phyloP scores from a whole-genome alignment of 768 basidiomycete species.

The Xerocomellus chrysenteron region DNA sequence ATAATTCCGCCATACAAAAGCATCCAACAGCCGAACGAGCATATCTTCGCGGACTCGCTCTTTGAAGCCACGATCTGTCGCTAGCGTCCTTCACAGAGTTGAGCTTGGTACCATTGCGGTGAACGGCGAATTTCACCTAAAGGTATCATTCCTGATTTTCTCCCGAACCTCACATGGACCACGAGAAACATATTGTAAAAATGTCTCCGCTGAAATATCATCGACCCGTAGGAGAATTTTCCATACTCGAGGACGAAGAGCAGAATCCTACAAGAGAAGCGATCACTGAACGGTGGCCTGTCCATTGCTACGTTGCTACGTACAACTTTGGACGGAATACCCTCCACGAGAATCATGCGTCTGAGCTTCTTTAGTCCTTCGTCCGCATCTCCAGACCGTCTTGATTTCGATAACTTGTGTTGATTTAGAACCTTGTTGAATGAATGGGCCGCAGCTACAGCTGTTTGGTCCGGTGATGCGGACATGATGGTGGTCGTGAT shows the following conservation, averaged over 20 bases:
- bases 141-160: conserved; percentile 96
- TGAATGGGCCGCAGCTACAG: conserved; percentile 56
- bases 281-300: conserved; percentile 1
- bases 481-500: conserved; percentile 19
- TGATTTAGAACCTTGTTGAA: conserved; percentile 81
- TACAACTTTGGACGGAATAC: conserved; percentile 78
- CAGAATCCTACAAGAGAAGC: conserved; percentile 55
- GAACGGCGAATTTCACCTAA: conserved; percentile 55
- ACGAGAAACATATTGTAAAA: conserved; percentile 73
- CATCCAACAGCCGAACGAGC: conserved; percentile 94
- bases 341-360: conserved; percentile 86
- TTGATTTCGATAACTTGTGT: conserved; percentile 65
- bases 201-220: conserved; percentile 72
- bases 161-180: conserved; percentile 87
- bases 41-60: conserved; percentile 96
- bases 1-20: conserved; percentile 95
- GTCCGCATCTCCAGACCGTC: conserved; percentile 63
- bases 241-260: conserved; percentile 91
- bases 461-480: conserved; percentile 27
- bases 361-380: conserved; percentile 86
- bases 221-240: conserved; percentile 87
- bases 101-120: background rate
- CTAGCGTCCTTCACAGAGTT: conserved; percentile 61
- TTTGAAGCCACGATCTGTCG: conserved; percentile 97
- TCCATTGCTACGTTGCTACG: conserved; percentile 28